Evolutionary conservation across 2,329 filamentous ascomycete genomes (phyloP).

Genomic region (Lojkania enalia): DNA sequence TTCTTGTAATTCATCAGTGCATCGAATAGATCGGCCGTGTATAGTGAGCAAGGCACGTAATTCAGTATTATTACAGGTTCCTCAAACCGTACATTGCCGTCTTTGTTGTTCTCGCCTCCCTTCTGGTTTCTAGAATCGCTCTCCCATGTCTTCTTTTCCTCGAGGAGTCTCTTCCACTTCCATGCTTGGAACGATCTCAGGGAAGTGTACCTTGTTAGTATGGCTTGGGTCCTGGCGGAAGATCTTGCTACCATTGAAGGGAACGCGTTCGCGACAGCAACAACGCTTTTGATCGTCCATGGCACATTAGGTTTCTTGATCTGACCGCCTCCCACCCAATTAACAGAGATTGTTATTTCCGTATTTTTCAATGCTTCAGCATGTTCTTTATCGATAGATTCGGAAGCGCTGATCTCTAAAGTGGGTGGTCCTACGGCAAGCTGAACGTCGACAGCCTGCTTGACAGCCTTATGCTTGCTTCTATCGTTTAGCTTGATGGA

Average conservation of each 20-base stretch:
- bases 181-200: constrained; percentile 35
- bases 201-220: constrained; percentile 36
- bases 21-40: constrained; percentile 38
- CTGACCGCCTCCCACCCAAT: constrained; percentile 39
- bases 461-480: constrained; percentile 35
- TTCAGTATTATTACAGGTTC: constrained; percentile 35
- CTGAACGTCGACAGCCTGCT: constrained; percentile 37
- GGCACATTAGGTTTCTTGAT: constrained; percentile 37
- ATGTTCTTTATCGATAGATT: constrained; percentile 26
- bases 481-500: constrained; percentile 39
- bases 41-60: constrained; percentile 38
- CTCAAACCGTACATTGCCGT: constrained; percentile 21
- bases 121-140: constrained; percentile 20
- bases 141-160: constrained; percentile 20
- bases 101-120: constrained; percentile 22
- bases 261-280: constrained; percentile 39
- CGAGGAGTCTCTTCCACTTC: constrained; percentile 28
- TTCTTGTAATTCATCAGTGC: constrained; percentile 40
- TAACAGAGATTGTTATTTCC: constrained; percentile 40
- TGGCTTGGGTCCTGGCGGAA: constrained; percentile 33
- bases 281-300: constrained; percentile 36
- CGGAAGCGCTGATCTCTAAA: constrained; percentile 28
- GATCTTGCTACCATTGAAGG: constrained; percentile 38
- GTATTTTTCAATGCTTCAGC: constrained; percentile 30
- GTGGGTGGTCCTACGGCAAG: constrained; percentile 30